phyloP scores from a whole-genome alignment of 176 grass and related monocot genomes.

The Sorghum bicolor region Sorghum_bicolor_NCBIv3 NC_012870.2:4399001-4399500 shows the following conservation, averaged over 20 bases:
- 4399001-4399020: constrained; percentile 27
- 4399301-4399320: constrained; percentile 13
- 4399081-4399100: constrained; percentile 13
- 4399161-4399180: constrained; percentile 36
- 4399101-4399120: not conserved
- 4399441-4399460: not conserved
- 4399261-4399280: not conserved
- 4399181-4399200: not conserved
- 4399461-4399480: not conserved
- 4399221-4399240: not conserved
- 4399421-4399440: not conserved
- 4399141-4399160: constrained; percentile 31
- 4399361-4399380: not conserved
- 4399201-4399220: not conserved
- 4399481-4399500: not conserved
- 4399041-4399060: not conserved
- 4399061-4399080: constrained; percentile 7
- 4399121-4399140: not conserved
- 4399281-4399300: not conserved
- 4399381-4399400: not conserved
- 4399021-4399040: constrained; percentile 30
- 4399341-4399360: constrained; percentile 1
- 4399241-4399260: constrained; percentile 13
- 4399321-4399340: not conserved
- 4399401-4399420: constrained; percentile 11